phyloP scores from a whole-genome alignment of 768 basidiomycete species.

The Podaxis rugospora region DNA sequence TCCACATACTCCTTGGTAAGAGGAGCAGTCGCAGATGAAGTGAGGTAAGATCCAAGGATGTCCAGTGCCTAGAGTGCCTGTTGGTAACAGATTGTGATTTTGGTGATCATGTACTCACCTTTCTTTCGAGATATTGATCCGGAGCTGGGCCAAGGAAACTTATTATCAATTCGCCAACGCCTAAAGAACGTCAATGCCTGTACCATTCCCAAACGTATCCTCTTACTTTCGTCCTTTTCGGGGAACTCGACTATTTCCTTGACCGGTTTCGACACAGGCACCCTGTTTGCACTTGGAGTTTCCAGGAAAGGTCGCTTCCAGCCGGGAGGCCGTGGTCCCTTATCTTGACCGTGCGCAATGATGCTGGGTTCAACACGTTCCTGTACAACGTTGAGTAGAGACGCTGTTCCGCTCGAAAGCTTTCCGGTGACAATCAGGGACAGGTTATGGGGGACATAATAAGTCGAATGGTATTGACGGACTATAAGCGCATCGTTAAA shows the following conservation, averaged over 20 bases:
- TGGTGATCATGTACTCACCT: slow-evolving; percentile 33
- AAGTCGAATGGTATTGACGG: slow-evolving; percentile 79
- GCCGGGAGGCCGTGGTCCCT: slow-evolving; percentile 64
- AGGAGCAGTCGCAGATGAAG: slow-evolving; percentile 77
- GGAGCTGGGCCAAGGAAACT: slow-evolving; percentile 76
- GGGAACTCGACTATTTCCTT: slow-evolving; percentile 85
- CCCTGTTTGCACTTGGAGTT: slow-evolving; percentile 66
- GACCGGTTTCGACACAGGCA: slow-evolving; percentile 43
- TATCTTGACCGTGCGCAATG: slow-evolving; percentile 66
- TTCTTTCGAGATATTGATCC: slow-evolving; percentile 65
- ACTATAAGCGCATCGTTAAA: slow-evolving; percentile 43
- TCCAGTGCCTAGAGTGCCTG: slow-evolving; percentile 62
- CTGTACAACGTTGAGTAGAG: slow-evolving; percentile 80
- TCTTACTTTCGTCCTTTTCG: slow-evolving; percentile 85
- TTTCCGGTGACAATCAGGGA: slow-evolving; percentile 88
- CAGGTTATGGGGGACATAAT: slow-evolving; percentile 93
- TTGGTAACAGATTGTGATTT: background rate
- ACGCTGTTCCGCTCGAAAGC: slow-evolving; percentile 67
- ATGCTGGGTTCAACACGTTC: slow-evolving; percentile 80
- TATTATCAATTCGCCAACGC: slow-evolving; percentile 79
- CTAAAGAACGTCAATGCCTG: slow-evolving; percentile 20
- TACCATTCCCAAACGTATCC: background rate
- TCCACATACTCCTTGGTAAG: slow-evolving; percentile 92
- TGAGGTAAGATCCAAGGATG: slow-evolving; percentile 82
- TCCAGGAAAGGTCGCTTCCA: slow-evolving; percentile 97